Base-by-base conservation (phyloP, 1,284 basidiomycete genomes). In the Veloboletus limbatus region DNA sequence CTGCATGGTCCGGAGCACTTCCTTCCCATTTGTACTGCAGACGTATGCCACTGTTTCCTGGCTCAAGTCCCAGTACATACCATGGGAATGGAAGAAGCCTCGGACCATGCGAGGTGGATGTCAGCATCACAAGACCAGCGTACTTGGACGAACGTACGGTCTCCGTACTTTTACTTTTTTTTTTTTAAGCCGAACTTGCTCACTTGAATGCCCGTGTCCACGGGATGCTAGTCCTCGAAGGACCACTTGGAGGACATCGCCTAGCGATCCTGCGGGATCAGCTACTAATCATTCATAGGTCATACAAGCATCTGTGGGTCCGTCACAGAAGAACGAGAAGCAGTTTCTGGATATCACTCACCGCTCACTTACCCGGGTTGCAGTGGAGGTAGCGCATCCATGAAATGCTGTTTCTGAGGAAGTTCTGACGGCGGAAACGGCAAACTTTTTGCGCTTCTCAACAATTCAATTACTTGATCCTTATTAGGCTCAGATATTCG, bases 51-150 rank as follows among this genome's bases (percentile, higher is more conserved):
- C 60, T 56, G 43, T 61, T 59, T 55, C 54, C 54, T 59, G 55
- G 65, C 54, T 48, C 36, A 55, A 45, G 52, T 51, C 52, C 56
- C 52, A 66, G 70, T 69, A 68, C 69, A 72, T 70, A 68, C 69
- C 69, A 69, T 70, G 68, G 68, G 68, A 70, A 70, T 72, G 70
- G 67, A 72, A 72, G 69, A 70, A 57, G 66, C 59, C 63, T 60
- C 59, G 55, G 69, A 67, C 66, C 69, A 70, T 70, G 60, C 49
- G 40, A 52, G 43, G 66, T 49, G 45, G 50, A 24, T 64, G 63
- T 51, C 27, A 50, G 32, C 55, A 59, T 61, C 49, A 22, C 52
- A 40, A 46, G 52, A 45, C 57, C 63, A 62, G 59, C 20, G 32
- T 35, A 34, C 52, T 37, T 40, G 41, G 33, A 37, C 18, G 21